phyloP scores from a whole-genome alignment of 768 basidiomycete genomes.

The Tricholoma flavovirens region DNA sequence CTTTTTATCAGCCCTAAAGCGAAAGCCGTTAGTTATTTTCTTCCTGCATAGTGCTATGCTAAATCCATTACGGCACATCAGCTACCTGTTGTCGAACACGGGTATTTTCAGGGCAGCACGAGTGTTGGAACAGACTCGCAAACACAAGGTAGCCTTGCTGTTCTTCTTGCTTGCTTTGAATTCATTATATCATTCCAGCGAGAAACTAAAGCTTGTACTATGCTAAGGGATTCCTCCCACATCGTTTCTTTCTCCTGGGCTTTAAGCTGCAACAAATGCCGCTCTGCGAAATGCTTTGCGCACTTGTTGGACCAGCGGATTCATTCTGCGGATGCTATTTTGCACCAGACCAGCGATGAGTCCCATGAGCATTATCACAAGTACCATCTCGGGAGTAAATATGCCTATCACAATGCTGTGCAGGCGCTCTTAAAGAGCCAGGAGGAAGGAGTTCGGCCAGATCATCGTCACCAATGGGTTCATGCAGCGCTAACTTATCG shows the following conservation, averaged over 20 bases:
- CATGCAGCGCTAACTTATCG: slow-evolving; percentile 43
- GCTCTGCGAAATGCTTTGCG: slow-evolving; percentile 30
- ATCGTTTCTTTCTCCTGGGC: slow-evolving; percentile 14
- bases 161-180: background rate
- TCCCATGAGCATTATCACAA: slow-evolving; percentile 27
- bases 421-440: slow-evolving; percentile 15
- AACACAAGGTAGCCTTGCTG: slow-evolving; percentile 4
- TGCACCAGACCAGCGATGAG: slow-evolving; percentile 21
- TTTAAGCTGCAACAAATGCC: slow-evolving; percentile 37
- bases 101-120: slow-evolving; percentile 26
- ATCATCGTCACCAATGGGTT: slow-evolving; percentile 31
- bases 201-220: slow-evolving; percentile 12
- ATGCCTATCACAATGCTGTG: slow-evolving; percentile 14
- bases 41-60: background rate
- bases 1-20: background rate
- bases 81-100: background rate
- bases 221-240: slow-evolving; percentile 15
- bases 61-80: background rate
- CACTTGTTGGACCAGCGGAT: slow-evolving; percentile 31
- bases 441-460: slow-evolving; percentile 30
- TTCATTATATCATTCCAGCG: slow-evolving; percentile 3
- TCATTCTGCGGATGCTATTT: slow-evolving; percentile 36
- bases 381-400: slow-evolving; percentile 19
- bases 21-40: slow-evolving; percentile 5
- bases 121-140: slow-evolving; percentile 18